Conservation (phyloP, 495 filamentous ascomycete genomes). For the Xylaria venustula region DNA sequence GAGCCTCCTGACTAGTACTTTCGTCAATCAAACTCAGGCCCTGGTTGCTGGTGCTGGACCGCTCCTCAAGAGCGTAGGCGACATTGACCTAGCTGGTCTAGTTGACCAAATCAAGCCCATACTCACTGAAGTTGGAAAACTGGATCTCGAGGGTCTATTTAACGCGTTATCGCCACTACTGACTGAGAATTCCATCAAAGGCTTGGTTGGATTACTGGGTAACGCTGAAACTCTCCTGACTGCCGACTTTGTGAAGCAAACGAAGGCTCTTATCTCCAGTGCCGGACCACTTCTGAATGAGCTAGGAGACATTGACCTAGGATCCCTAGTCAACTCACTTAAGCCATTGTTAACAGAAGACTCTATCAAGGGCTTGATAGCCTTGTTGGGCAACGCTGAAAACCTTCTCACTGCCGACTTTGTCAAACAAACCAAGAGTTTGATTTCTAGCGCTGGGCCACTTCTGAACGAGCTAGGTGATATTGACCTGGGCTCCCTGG, state of each 20-base stretch:
- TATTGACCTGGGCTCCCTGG: constrained; percentile 33
- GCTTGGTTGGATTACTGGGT: constrained; percentile 35
- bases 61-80: constrained; percentile 22
- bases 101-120: constrained; percentile 20
- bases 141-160: constrained; percentile 30
- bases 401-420: constrained; percentile 40
- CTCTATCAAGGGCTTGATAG: constrained; percentile 39
- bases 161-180: constrained; percentile 31
- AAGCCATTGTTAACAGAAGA: constrained; percentile 32
- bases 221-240: constrained; percentile 43
- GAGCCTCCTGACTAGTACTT: constrained; percentile 36
- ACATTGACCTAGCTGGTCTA: constrained; percentile 23
- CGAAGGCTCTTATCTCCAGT: constrained; percentile 36
- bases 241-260: constrained; percentile 44
- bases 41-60: constrained; percentile 27
- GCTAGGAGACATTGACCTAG: constrained; percentile 34
- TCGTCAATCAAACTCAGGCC: constrained; percentile 42
- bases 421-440: constrained; percentile 36
- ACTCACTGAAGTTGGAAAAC: constrained; percentile 2
- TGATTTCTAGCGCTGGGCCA: constrained; percentile 33
- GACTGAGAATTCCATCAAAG: constrained; percentile 32
- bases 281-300: constrained; percentile 35
- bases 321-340: constrained; percentile 31
- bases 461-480: constrained; percentile 34
- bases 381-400: constrained; percentile 41